Percentiles rank a stretch among this genome's conserved stretches.
These are phyloP conservation scores for Neurospora terricola DNA, from an alignment of 495 filamentous ascomycete species.

Conservation along the genomic window DNA sequence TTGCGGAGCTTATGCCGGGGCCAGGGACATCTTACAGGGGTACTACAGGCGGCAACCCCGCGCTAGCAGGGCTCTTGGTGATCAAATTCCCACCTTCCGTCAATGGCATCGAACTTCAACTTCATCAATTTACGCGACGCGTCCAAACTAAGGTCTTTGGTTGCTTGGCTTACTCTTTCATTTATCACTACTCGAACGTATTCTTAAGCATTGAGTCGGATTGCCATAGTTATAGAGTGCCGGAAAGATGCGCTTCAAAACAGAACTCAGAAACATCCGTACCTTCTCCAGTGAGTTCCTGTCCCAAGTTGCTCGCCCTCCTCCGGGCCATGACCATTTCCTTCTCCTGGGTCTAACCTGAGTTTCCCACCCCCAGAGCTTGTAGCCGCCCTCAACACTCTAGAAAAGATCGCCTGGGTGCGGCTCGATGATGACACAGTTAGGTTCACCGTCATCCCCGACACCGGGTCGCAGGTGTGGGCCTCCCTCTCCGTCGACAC, in stretches of 20 bases:
- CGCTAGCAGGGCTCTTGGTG: neutral
- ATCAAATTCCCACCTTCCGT: neutral
- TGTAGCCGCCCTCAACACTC: conserved; percentile 69
- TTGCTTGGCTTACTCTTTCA: neutral
- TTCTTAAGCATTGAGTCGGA: neutral
- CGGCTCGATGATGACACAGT: conserved; percentile 75
- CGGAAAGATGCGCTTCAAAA: conserved; percentile 65
- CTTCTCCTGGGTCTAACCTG: neutral
- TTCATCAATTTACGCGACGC: conserved; percentile 4
- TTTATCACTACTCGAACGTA: neutral
- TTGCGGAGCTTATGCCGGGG: neutral
- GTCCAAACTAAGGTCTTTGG: neutral
- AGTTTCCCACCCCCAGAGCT: conserved; percentile 48
- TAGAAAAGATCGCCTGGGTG: conserved; percentile 91
- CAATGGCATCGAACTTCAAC: neutral
- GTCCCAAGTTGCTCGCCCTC: neutral
- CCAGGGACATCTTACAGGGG: neutral
- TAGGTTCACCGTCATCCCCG: conserved; percentile 90
- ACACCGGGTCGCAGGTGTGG: conserved; percentile 93
- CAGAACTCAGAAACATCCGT: conserved; percentile 65
- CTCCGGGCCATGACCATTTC: too few relatives aligned
- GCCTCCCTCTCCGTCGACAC: conserved; percentile 61
- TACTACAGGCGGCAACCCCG: neutral
- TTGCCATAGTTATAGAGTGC: neutral
- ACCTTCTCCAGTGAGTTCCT: conserved; percentile 68